phyloP scores from a whole-genome alignment of 495 filamentous ascomycete genomes.

The Hypoxylon cercidicola region DNA sequence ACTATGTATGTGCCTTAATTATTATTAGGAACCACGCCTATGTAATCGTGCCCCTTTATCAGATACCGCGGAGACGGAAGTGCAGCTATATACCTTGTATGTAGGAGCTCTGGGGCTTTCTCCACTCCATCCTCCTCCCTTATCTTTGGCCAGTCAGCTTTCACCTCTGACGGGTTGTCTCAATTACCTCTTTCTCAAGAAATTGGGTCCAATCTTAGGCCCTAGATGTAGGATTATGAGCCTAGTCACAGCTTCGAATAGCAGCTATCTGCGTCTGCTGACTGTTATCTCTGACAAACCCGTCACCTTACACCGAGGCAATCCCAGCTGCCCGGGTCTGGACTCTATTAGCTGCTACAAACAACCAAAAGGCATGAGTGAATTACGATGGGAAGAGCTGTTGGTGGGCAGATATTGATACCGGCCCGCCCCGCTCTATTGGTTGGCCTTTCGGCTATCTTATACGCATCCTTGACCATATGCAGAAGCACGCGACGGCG shows the following conservation, averaged over 20 bases:
- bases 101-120: constrained; percentile 9
- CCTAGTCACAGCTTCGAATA: neutral
- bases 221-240: neutral
- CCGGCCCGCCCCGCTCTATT: constrained; percentile 20
- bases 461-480: neutral
- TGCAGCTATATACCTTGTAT: too few species aligned
- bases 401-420: constrained; percentile 15
- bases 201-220: neutral
- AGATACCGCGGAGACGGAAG: constrained; percentile 10
- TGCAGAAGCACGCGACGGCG: constrained; percentile 10
- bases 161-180: neutral
- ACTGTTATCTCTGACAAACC: constrained; percentile 39
- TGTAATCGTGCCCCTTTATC: constrained; percentile 1
- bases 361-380: neutral
- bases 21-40: neutral
- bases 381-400: constrained; percentile 3
- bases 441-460: constrained; percentile 9
- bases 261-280: constrained; percentile 10
- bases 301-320: neutral
- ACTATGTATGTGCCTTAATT: neutral
- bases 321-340: constrained; percentile 3
- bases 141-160: constrained; percentile 37
- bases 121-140: constrained; percentile 18
- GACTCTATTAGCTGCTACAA: constrained; percentile 12
- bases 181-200: neutral